Evolutionary conservation across 1,139 yeast genomes (phyloP).

Genomic region (Nakaseomyces bracarensis): DNA sequence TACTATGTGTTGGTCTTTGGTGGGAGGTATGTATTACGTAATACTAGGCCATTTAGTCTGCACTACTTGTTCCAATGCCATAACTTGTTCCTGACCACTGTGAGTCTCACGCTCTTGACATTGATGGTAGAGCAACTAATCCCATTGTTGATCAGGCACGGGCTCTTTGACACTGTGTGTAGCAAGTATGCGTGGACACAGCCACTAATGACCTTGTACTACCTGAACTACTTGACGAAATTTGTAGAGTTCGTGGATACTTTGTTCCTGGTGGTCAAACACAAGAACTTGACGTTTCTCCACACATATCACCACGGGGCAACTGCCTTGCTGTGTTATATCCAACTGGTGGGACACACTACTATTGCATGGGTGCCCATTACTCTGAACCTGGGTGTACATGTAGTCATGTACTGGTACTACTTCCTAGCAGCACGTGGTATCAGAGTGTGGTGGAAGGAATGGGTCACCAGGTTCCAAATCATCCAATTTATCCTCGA

Average conservation of each 20-base stretch:
- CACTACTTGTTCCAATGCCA: slow-evolving; percentile 63
- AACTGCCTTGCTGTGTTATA: slow-evolving; percentile 71
- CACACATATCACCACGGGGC: slow-evolving; percentile 86
- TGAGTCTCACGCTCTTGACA: slow-evolving; percentile 50
- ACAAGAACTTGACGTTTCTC: slow-evolving; percentile 63
- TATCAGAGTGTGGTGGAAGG: slow-evolving; percentile 85
- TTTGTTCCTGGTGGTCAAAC: slow-evolving; percentile 66
- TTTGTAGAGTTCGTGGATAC: slow-evolving; percentile 68
- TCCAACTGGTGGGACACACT: slow-evolving; percentile 67
- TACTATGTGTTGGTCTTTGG: slow-evolving; percentile 67
- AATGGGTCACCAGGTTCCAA: slow-evolving; percentile 81
- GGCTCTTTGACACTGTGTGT: slow-evolving; percentile 63
- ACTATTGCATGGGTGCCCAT: slow-evolving; percentile 78
- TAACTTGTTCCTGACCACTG: slow-evolving; percentile 53
- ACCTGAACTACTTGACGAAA: slow-evolving; percentile 66
- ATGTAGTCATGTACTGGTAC: slow-evolving; percentile 79
- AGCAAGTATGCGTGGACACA: slow-evolving; percentile 61
- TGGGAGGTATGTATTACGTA: slow-evolving; percentile 51
- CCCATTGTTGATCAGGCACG: slow-evolving; percentile 57
- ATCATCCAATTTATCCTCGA: slow-evolving; percentile 69
- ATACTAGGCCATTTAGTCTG: slow-evolving; percentile 48
- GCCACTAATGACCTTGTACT: slow-evolving; percentile 60
- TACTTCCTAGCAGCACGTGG: slow-evolving; percentile 78
- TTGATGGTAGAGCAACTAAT: slow-evolving; percentile 64
- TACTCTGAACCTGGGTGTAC: slow-evolving; percentile 64